These are phyloP conservation scores for Asterella californica DNA, from an alignment of 225 moss, liverwort and hornwort species.

Conservation along the genomic window DNA sequence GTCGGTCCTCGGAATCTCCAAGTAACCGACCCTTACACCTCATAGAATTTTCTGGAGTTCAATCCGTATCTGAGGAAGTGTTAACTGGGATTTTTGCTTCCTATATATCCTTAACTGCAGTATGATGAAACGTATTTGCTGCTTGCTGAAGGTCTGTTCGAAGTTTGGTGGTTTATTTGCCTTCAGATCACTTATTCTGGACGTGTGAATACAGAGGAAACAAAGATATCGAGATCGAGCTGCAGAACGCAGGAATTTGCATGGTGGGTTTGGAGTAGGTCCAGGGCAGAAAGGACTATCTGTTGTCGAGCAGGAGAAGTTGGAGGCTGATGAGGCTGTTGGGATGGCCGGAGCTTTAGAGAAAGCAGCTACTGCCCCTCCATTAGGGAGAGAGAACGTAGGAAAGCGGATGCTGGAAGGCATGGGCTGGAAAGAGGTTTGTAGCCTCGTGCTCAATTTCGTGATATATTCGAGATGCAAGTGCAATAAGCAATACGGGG, in stretches of 20 bases:
- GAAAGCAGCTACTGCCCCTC: slow-evolving; percentile 67
- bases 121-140: background rate
- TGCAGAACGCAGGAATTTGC: slow-evolving; percentile 85
- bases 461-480: background rate
- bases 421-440: slow-evolving; percentile 99
- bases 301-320: slow-evolving; percentile 69
- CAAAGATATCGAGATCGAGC: slow-evolving; percentile 86
- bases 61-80: background rate
- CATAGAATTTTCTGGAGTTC: no score
- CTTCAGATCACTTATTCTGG: background rate
- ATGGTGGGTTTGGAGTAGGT: slow-evolving; percentile 90
- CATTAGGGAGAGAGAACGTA: slow-evolving; percentile 76
- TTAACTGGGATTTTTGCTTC: background rate
- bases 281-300: slow-evolving; percentile 85
- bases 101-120: background rate
- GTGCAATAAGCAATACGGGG: background rate
- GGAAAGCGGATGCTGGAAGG: slow-evolving; percentile 93
- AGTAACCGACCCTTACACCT: no score
- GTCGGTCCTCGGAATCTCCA: no score
- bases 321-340: slow-evolving; percentile 78
- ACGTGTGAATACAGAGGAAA: slow-evolving; percentile 54
- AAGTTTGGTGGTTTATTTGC: background rate
- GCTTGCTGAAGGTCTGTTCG: background rate
- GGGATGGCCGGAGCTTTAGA: slow-evolving; percentile 78
- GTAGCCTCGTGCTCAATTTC: background rate